Base-by-base conservation (phyloP, 176 grass and related monocot species). In the Triticum urartu region DNA sequence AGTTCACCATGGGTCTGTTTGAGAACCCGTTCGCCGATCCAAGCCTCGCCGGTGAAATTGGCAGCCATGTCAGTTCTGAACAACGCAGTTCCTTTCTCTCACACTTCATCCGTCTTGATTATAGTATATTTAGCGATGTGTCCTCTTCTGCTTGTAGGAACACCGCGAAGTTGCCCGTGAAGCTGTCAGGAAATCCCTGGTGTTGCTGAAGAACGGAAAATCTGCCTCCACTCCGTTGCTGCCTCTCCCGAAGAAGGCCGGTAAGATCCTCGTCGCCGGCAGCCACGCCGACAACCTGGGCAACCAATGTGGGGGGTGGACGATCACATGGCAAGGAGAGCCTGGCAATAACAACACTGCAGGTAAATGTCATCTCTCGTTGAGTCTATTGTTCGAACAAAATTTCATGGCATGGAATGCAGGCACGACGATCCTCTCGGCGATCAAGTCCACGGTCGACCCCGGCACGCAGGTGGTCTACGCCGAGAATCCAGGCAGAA, bases 341-440 rank as follows among this genome's bases (percentile, higher is more conserved):
- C 5, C 45, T 13, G 94, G 94, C 48, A 95, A 95, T 61, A 18
- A 94, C 63, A 10, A 79, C 36, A 95, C 91, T 8, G 68, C 17
- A 14, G 94, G 94, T 93, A 84, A 83, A 47, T 20, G 18, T 14
- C 26, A 26, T 26, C 26, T 26, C 26, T 26, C 26, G 26, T 26
- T 26, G 26, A 26, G 26, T 26, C 26, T 26, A 26, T 26, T 11
- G 7, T 39, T 7, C 0, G 35, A 71, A 39, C 10, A 76, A 36
- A 14, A 34, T 74, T 12, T n/a, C 17, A 9, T 14, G 10, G 8
- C 0, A 26, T 12, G 30, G 21, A 48, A 34, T 56, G n/a, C 83
- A 97, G 94, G 92, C 20, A 97, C 94, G 6, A 97, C 94, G 14
- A 94, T 97, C 25, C 92, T 97, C 1, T 68, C 89, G 20, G 92